Percentiles rank a stretch among this genome's conserved stretches.
These are phyloP conservation scores for Calonectria crousiana DNA, from an alignment of 2,329 filamentous ascomycete species.

Conservation along the genomic window DNA sequence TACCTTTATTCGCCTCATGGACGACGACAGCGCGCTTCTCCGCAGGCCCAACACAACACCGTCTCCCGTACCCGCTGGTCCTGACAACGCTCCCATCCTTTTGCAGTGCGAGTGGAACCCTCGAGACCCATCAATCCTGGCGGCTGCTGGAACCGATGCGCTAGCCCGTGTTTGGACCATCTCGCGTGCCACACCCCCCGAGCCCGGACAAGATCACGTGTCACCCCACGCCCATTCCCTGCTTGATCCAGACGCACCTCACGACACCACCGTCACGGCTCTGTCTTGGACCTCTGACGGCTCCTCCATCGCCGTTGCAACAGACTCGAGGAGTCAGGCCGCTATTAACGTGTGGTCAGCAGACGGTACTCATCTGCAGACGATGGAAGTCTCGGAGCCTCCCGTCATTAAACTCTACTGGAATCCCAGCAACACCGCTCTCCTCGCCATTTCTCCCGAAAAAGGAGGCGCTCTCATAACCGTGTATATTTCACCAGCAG, in stretches of 20 bases:
- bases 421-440: conserved; percentile 67
- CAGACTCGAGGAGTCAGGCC: conserved; percentile 64
- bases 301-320: conserved; percentile 67
- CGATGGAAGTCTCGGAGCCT: conserved; percentile 69
- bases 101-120: conserved; percentile 79
- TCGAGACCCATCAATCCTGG: conserved; percentile 72
- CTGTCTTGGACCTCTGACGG: conserved; percentile 73
- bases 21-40: conserved; percentile 53
- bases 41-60: conserved; percentile 51
- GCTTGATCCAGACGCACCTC: conserved; percentile 65
- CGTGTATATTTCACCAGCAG: conserved; percentile 61
- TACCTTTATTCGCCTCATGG: conserved; percentile 70
- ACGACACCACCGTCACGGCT: conserved; percentile 66
- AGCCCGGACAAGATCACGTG: conserved; percentile 56
- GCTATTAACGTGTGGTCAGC: conserved; percentile 68
- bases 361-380: conserved; percentile 64
- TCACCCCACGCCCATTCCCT: conserved; percentile 54
- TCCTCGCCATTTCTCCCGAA: conserved; percentile 69
- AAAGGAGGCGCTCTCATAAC: conserved; percentile 67
- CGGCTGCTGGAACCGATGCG: conserved; percentile 76
- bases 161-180: conserved; percentile 78
- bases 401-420: conserved; percentile 72
- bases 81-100: conserved; percentile 70
- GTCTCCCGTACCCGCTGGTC: conserved; percentile 52
- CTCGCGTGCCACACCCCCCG: conserved; percentile 64